Conservation (phyloP, 495 filamentous ascomycete genomes). For the Aspergillus hancockii region DNA sequence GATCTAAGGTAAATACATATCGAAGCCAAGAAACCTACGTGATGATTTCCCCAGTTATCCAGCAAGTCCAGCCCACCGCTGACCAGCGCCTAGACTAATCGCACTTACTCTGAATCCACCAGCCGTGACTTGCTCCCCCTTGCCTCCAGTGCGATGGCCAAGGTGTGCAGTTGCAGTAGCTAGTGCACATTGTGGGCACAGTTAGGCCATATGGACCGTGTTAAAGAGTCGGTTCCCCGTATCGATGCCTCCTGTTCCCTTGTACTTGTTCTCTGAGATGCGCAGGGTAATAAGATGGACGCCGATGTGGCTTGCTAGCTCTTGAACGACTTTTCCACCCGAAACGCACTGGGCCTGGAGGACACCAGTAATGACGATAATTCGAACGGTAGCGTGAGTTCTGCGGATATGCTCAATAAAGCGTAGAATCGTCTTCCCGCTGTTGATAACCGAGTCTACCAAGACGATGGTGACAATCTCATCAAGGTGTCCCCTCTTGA, state of each 20-base stretch:
- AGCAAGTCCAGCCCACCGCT: too few species aligned
- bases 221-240: slow-evolving; percentile 65
- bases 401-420: slow-evolving; percentile 55
- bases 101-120: too few species aligned
- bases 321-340: slow-evolving; percentile 15
- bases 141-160: not conserved
- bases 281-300: slow-evolving; percentile 50
- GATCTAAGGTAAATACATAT: too few species aligned
- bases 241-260: slow-evolving; percentile 53
- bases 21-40: too few species aligned
- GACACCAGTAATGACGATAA: slow-evolving; percentile 60
- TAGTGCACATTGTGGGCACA: too few species aligned
- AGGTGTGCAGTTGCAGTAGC: too few species aligned
- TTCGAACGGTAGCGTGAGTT: slow-evolving; percentile 41
- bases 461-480: slow-evolving; percentile 47
- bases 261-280: slow-evolving; percentile 56
- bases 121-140: too few species aligned
- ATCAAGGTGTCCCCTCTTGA: slow-evolving; percentile 46
- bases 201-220: slow-evolving; percentile 39
- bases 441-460: slow-evolving; percentile 66
- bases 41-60: too few species aligned
- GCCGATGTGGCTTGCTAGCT: slow-evolving; percentile 20
- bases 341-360: slow-evolving; percentile 47
- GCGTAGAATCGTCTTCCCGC: slow-evolving; percentile 50
- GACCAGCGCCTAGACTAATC: too few species aligned